These are phyloP conservation scores for Elsinoe australis DNA, from an alignment of 2,329 filamentous ascomycete species.

Conservation along the genomic window DNA sequence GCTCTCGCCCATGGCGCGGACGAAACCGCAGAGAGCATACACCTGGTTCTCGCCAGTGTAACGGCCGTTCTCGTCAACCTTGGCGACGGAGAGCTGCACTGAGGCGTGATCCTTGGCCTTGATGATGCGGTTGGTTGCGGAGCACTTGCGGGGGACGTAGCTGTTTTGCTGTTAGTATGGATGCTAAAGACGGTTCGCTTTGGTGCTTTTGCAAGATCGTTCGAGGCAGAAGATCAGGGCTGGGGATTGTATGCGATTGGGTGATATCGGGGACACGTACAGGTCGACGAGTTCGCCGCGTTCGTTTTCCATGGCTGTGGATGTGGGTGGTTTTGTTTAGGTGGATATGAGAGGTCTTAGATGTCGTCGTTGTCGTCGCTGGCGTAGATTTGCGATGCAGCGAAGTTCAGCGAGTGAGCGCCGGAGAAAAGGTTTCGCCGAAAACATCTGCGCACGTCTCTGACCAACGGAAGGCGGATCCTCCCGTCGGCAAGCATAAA, in stretches of 20 bases:
- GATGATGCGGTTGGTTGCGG: slow-evolving; percentile 98
- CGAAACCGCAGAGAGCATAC: slow-evolving; percentile 95
- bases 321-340: slow-evolving; percentile 31
- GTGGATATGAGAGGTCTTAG: slow-evolving; percentile 20
- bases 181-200: no score
- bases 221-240: slow-evolving; percentile 16
- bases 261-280: slow-evolving; percentile 49
- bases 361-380: neutral
- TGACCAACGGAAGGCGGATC: no score
- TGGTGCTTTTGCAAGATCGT: no score
- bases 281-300: slow-evolving; percentile 99
- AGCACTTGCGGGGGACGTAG: slow-evolving; percentile 98
- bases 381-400: neutral
- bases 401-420: no score
- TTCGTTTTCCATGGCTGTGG: slow-evolving; percentile 94
- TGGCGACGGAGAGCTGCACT: slow-evolving; percentile 93
- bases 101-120: slow-evolving; percentile 99
- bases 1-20: slow-evolving; percentile 94
- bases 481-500: no score
- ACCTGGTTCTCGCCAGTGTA: slow-evolving; percentile 95
- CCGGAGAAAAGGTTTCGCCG: neutral
- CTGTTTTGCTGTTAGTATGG: slow-evolving; percentile 43
- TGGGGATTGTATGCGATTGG: neutral
- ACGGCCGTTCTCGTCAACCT: slow-evolving; percentile 98
- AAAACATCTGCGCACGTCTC: no score